These are phyloP conservation scores for Pedinophyceae sp. DNA, from an alignment of 139 green algal genomes.

Conservation along the genomic window DNA sequence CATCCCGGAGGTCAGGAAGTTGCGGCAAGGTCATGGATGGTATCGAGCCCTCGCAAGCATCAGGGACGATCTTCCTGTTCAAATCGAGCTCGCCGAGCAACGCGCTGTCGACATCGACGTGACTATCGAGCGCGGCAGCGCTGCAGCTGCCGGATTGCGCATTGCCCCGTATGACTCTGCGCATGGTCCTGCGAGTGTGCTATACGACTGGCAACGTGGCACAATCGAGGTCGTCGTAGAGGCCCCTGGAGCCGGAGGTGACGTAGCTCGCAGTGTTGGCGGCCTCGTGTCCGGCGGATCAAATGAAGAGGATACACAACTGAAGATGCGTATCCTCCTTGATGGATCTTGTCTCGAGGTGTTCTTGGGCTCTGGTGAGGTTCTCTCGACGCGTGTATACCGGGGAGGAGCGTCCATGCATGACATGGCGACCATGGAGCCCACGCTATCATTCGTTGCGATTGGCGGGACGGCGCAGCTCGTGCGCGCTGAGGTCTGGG, in stretches of 20 bases:
- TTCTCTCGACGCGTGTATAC: constrained; percentile 61
- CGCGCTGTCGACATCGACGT: constrained; percentile 2
- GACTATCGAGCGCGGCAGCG: constrained; percentile 4
- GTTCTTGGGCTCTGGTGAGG: constrained; percentile 23
- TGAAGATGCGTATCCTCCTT: constrained; percentile 53
- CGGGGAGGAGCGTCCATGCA: neutral
- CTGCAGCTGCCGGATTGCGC: neutral
- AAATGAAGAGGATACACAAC: neutral
- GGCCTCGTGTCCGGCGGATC: neutral
- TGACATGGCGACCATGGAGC: constrained; percentile 38
- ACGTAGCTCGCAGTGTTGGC: constrained; percentile 21
- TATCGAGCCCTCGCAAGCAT: neutral
- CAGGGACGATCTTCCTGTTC: neutral
- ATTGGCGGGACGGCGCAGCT: constrained; percentile 31
- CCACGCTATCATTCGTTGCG: too few species aligned
- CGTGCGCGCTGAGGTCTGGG: constrained; percentile 17
- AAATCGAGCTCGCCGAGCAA: neutral
- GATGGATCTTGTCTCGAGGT: constrained; percentile 60
- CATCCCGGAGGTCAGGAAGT: neutral
- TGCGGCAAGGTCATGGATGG: neutral
- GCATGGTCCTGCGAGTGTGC: constrained; percentile 49
- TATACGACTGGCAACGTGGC: constrained; percentile 47
- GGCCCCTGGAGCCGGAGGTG: constrained; percentile 6
- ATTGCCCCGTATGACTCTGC: constrained; percentile 1
- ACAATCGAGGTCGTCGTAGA: constrained; percentile 29